Conservation (phyloP, 2,329 filamentous ascomycete species). For the Monilinia fructigena region DNA sequence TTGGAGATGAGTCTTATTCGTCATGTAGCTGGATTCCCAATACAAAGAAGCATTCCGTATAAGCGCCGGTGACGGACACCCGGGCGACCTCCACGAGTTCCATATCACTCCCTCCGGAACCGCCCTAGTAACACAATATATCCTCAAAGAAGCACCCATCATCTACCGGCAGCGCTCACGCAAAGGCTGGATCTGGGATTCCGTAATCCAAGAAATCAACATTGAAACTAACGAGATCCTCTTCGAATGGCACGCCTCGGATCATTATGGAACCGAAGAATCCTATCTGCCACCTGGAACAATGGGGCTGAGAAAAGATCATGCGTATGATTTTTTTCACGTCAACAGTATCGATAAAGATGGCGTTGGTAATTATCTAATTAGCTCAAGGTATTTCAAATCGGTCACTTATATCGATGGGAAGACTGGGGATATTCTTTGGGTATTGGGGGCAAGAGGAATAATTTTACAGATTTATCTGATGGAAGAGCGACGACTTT, state of each 20-base stretch:
- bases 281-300: constrained; percentile 1
- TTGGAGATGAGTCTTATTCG: not conserved
- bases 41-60: constrained; percentile 18
- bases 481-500: constrained; percentile 46
- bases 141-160: constrained; percentile 43
- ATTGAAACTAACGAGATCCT: constrained; percentile 3
- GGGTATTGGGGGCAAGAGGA: constrained; percentile 46
- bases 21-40: not conserved
- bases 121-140: constrained; percentile 45
- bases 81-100: constrained; percentile 51
- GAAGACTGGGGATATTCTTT: constrained; percentile 46
- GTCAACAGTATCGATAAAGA: constrained; percentile 44
- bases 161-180: constrained; percentile 21
- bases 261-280: constrained; percentile 1
- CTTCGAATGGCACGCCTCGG: constrained; percentile 11
- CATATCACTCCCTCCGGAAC: constrained; percentile 45
- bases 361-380: constrained; percentile 45
- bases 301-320: constrained; percentile 7
- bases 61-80: constrained; percentile 41
- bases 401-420: constrained; percentile 45
- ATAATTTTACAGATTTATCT: constrained; percentile 42
- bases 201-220: not conserved
- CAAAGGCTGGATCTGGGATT: constrained; percentile 10
- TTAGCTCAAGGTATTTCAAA: constrained; percentile 47
- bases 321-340: constrained; percentile 40